Evolutionary conservation across 2,329 filamentous ascomycete genomes (phyloP).

Genomic region (Epichloe gansuensis): DNA sequence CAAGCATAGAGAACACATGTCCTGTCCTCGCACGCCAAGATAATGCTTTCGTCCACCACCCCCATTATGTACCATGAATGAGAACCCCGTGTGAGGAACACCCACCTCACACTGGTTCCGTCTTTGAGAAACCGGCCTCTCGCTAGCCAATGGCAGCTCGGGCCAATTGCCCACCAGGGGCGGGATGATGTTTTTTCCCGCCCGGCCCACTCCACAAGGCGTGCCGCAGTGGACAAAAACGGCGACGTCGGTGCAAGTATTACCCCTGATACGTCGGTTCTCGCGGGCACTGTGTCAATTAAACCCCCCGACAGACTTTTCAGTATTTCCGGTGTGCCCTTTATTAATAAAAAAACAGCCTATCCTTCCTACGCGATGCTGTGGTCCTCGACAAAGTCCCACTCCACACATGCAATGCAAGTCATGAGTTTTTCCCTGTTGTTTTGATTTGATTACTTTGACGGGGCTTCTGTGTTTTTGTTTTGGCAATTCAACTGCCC

Average conservation of each 20-base stretch:
- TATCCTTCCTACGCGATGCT: too few species aligned
- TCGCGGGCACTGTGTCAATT: neutral
- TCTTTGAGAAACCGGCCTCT: neutral
- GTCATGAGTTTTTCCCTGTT: neutral
- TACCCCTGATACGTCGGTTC: neutral
- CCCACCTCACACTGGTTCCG: neutral
- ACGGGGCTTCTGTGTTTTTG: conserved; percentile 1
- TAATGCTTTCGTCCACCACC: neutral
- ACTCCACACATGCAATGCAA: neutral
- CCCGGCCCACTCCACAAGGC: too few species aligned
- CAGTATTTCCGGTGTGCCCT: too few species aligned
- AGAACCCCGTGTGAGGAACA: neutral
- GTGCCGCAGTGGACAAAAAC: neutral
- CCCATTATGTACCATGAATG: neutral
- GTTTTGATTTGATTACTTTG: neutral
- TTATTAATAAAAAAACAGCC: too few species aligned
- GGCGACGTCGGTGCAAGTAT: neutral
- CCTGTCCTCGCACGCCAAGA: neutral
- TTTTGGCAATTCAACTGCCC: conserved; percentile 7
- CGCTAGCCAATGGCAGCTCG: neutral
- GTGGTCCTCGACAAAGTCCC: too few species aligned
- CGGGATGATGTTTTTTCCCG: too few species aligned
- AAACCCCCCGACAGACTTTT: too few species aligned
- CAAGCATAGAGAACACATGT: neutral
- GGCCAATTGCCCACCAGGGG: too few species aligned